Conservation (phyloP, 345 rosid species). For the Heritiera littoralis region DNA sequence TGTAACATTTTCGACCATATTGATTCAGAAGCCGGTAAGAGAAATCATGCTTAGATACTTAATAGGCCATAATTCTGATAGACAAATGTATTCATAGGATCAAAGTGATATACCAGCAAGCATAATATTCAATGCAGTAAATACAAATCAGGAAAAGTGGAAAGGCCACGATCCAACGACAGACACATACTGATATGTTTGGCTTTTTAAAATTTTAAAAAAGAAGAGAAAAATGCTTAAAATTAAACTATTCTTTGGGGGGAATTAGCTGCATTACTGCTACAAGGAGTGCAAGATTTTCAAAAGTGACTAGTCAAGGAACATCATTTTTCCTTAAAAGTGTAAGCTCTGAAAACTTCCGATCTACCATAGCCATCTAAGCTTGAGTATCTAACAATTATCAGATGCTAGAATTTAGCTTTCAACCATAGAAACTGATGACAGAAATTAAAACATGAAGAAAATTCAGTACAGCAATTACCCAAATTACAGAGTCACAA, state of each 20-base stretch:
- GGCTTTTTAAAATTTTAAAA: background rate
- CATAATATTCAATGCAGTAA: conserved; percentile 4
- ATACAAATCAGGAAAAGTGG: background rate
- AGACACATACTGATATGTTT: background rate
- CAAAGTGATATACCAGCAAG: conserved; percentile 1
- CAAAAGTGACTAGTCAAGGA: background rate
- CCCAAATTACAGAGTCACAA: background rate
- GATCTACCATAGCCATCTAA: conserved; percentile 5
- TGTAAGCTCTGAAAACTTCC: background rate
- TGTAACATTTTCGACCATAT: conserved; percentile 13
- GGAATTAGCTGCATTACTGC: background rate
- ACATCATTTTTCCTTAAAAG: background rate
- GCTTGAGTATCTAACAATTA: background rate
- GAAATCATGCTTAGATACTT: conserved; percentile 12
- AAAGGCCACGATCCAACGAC: background rate
- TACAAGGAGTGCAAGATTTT: background rate
- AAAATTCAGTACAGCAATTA: background rate
- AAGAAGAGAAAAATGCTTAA: background rate
- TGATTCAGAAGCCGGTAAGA: background rate
- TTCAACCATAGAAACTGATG: background rate
- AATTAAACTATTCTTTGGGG: background rate
- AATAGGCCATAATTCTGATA: conserved; percentile 4
- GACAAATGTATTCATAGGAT: background rate
- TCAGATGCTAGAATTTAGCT: background rate
- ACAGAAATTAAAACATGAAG: conserved; percentile 4